phyloP scores from a whole-genome alignment of 1,284 basidiomycete genomes.

The Crucibulum parvulum region DNA sequence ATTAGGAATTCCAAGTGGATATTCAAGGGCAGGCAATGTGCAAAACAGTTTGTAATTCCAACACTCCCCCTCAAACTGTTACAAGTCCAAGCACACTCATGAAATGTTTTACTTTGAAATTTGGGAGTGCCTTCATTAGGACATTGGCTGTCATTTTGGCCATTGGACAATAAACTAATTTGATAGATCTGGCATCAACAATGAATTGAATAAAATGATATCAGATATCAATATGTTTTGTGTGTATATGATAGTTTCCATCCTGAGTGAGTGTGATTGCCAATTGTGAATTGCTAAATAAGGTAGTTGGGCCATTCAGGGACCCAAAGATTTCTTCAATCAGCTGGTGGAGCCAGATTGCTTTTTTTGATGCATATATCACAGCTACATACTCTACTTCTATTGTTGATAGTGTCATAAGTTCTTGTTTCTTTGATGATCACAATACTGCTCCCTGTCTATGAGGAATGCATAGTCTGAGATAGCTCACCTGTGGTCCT shows the following conservation, averaged over 20 bases:
- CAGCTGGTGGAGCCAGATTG: neutral
- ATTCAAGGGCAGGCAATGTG: no score
- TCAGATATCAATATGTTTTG: neutral
- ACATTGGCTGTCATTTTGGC: neutral
- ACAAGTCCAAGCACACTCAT: neutral
- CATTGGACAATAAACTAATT: neutral
- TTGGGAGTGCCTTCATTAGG: neutral
- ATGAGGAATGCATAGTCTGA: no score
- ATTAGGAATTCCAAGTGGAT: no score
- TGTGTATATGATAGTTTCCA: neutral
- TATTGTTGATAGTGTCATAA: neutral
- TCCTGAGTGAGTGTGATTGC: neutral
- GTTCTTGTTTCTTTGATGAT: neutral
- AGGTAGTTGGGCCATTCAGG: neutral
- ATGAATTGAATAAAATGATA: neutral
- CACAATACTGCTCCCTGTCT: neutral
- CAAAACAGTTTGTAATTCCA: no score
- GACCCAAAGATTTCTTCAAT: neutral
- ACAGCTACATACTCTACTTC: neutral
- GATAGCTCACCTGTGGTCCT: neutral
- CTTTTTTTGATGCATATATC: neutral
- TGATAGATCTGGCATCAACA: neutral
- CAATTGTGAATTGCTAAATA: neutral
- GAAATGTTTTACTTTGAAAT: neutral
- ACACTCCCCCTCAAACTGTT: no score